Evolutionary conservation across 2,329 filamentous ascomycete genomes (phyloP).

Genomic region (Alternaria brassicicola): DNA sequence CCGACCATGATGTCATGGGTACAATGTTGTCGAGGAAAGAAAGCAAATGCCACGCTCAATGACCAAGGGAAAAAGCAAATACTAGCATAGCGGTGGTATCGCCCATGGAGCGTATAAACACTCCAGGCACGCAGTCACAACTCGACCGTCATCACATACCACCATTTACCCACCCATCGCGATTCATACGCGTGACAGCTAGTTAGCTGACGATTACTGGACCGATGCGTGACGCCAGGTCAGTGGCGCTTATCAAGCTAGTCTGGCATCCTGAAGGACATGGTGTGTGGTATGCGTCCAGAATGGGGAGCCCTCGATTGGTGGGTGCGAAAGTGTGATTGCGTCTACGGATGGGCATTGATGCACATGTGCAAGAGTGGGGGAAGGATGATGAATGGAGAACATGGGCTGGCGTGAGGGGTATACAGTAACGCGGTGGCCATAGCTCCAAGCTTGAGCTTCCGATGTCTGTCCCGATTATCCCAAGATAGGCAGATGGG

Average conservation of each 20-base stretch:
- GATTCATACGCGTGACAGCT: conserved; percentile 15
- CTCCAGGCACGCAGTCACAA: conserved; percentile 7
- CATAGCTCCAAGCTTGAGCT: conserved; percentile 7
- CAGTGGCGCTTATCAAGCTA: conserved; percentile 21
- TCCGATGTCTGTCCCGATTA: conserved; percentile 14
- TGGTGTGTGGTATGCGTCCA: neutral
- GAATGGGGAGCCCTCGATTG: conserved; percentile 17
- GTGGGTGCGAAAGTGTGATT: neutral
- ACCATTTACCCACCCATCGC: conserved; percentile 35
- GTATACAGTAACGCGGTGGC: conserved; percentile 5
- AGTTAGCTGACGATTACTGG: conserved; percentile 10
- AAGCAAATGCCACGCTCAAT: neutral
- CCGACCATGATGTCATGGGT: conserved; percentile 33
- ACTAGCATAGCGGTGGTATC: neutral
- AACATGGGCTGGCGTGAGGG: conserved; percentile 13
- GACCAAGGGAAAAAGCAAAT: neutral
- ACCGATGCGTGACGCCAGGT: conserved; percentile 3
- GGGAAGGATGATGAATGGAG: conserved; percentile 14
- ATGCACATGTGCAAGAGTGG: conserved; percentile 29
- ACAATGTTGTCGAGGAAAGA: neutral
- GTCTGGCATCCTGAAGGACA: neutral
- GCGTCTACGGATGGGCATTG: conserved; percentile 13
- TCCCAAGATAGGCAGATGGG: neutral
- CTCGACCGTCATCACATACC: conserved; percentile 16
- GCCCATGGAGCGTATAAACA: conserved; percentile 4